These are phyloP conservation scores for Grosmannia serpens DNA, from an alignment of 2,329 filamentous ascomycete species.

Conservation along the genomic window DNA sequence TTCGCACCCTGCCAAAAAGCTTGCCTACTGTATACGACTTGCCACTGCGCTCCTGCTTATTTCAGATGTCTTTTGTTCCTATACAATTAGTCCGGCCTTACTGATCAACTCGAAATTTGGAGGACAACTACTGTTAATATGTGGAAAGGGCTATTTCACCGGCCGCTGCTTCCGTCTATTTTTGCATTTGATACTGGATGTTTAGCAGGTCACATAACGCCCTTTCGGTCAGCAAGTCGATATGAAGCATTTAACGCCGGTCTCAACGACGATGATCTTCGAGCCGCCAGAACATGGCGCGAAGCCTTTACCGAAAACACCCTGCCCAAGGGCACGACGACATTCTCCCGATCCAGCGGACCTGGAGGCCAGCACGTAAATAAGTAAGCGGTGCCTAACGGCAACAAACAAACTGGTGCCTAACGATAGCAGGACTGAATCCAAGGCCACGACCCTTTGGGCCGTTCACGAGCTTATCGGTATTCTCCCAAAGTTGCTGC, in stretches of 20 bases:
- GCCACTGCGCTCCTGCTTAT: too few species aligned
- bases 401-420: background rate
- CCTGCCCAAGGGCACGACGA: slow-evolving; percentile 40
- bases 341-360: slow-evolving; percentile 46
- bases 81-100: too few species aligned
- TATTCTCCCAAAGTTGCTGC: slow-evolving; percentile 35
- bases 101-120: background rate
- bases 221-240: slow-evolving; percentile 13
- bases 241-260: slow-evolving; percentile 37
- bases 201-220: background rate
- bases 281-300: slow-evolving; percentile 41
- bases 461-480: slow-evolving; percentile 32
- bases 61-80: too few species aligned
- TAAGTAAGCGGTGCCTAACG: slow-evolving; percentile 29
- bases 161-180: background rate
- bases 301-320: slow-evolving; percentile 28
- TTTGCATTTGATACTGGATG: background rate
- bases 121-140: background rate
- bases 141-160: background rate
- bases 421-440: slow-evolving; percentile 38
- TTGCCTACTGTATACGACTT: too few species aligned
- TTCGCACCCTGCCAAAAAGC: too few species aligned
- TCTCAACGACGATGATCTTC: slow-evolving; percentile 37
- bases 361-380: slow-evolving; percentile 53
- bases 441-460: slow-evolving; percentile 45